Evolutionary conservation across 1,139 yeast species (phyloP).

Genomic region (Protomyces gravidus): DNA sequence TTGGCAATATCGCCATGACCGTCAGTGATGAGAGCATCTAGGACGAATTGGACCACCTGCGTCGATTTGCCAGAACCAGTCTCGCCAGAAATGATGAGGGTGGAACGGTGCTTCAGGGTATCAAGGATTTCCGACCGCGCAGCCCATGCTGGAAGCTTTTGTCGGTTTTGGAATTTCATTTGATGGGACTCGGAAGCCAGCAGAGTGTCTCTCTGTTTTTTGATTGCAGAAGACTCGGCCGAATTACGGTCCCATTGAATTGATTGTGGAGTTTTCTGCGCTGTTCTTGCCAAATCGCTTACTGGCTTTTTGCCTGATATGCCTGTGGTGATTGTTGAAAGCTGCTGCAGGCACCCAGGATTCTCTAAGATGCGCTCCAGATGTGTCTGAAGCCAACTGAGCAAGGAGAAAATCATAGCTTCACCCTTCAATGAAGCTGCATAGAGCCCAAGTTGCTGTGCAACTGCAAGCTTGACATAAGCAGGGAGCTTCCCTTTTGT

Average conservation of each 20-base stretch:
- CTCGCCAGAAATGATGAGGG: slow-evolving; percentile 85
- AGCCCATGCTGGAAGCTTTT: slow-evolving; percentile 76
- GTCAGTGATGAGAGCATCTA: slow-evolving; percentile 53
- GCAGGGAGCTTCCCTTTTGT: slow-evolving; percentile 32
- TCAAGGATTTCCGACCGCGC: slow-evolving; percentile 55
- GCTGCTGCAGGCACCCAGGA: slow-evolving; percentile 65
- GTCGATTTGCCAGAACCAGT: slow-evolving; percentile 97
- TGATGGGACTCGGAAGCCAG: slow-evolving; percentile 26
- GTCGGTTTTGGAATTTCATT: slow-evolving; percentile 48
- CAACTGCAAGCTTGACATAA: slow-evolving; percentile 65
- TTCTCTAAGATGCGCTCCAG: slow-evolving; percentile 54
- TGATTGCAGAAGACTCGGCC: slow-evolving; percentile 1
- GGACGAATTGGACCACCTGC: slow-evolving; percentile 81
- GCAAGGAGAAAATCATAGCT: slow-evolving; percentile 58
- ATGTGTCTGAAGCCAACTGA: slow-evolving; percentile 73
- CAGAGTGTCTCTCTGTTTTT: neutral
- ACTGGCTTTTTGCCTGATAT: slow-evolving; percentile 28
- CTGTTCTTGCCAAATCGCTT: slow-evolving; percentile 11
- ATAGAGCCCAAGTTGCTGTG: slow-evolving; percentile 46
- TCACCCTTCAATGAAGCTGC: slow-evolving; percentile 57
- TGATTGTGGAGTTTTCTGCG: neutral
- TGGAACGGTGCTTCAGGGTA: slow-evolving; percentile 55
- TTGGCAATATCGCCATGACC: slow-evolving; percentile 51
- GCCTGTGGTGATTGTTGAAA: slow-evolving; percentile 43
- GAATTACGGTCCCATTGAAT: slow-evolving; percentile 9